Evolutionary conservation across 2,329 filamentous ascomycete species (phyloP), one percentile per base, ranked within the genome.

Genomic region (Dryadomyces quercivorus): DNA sequence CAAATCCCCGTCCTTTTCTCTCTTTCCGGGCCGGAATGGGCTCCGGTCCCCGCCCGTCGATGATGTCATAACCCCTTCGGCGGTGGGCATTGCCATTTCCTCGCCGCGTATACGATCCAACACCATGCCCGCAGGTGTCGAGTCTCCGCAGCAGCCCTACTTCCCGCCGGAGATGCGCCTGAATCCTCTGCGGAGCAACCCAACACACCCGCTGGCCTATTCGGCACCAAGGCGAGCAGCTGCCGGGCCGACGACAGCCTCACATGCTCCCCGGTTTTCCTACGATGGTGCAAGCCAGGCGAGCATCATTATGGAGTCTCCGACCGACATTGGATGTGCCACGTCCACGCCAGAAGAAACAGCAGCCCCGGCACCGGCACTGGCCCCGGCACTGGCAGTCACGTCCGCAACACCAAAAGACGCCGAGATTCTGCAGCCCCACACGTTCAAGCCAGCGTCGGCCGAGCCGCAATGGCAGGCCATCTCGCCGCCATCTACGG

Each of bases 21-120:
- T 77, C 16, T 77, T 77, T 56, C 74, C 75, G 2, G 63, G 67
- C 74, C 75, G 2, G 63, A 66, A 15, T 66, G 65, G 22, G 63
- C 66, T 50, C 56, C 62, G 54, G 58, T 48, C 26, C 20, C 45
- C 26, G 16, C 20, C 15, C 3, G 9, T 36, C 22, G 15, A 9
- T 16, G 15, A 10, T 18, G 22, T 12, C 46, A n/a, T 18, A 8
- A 16, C 22, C n/a, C 16, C 42, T 3, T n/a, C 18, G n/a, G 16
- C 15, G 12, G 16, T 47, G 63, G 12, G 64, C 60, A n/a, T 63
- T 55, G 46, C 36, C 16, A 38, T 38, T 3, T 48, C 18, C 12
- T 69, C 73, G 9, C 68, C 75, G 2, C 71, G 69, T 5, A 59
- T 67, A 20, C 74, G 80, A 31, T 77, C 79, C 2, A 77, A 78